These are phyloP conservation scores for Corynespora cassiicola DNA, from an alignment of 2,329 filamentous ascomycete genomes.

Conservation along the genomic window DNA sequence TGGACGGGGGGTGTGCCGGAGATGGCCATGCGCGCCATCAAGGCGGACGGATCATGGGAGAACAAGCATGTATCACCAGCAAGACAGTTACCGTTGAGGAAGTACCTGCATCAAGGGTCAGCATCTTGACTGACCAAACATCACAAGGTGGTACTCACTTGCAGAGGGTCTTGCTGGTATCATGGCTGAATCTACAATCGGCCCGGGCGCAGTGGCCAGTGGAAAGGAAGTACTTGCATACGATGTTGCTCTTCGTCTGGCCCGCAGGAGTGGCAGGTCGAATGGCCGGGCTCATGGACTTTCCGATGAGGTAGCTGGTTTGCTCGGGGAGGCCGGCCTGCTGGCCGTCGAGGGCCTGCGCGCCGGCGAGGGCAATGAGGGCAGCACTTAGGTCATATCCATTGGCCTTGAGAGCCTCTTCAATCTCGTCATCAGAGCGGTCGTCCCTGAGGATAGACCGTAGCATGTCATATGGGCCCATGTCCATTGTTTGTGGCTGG, in stretches of 20 bases:
- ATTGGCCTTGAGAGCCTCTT: slow-evolving; percentile 85
- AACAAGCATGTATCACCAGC: slow-evolving; percentile 95
- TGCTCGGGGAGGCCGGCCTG: slow-evolving; percentile 60
- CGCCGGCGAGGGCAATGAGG: slow-evolving; percentile 86
- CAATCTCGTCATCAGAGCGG: slow-evolving; percentile 91
- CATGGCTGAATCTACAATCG: slow-evolving; percentile 96
- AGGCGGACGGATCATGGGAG: slow-evolving; percentile 89
- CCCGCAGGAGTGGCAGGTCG: slow-evolving; percentile 78
- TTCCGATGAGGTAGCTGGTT: slow-evolving; percentile 80
- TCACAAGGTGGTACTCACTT: slow-evolving; percentile 70
- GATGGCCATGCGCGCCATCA: slow-evolving; percentile 81
- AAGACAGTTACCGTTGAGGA: slow-evolving; percentile 93
- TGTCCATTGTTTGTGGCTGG: slow-evolving; percentile 74
- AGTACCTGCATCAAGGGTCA: slow-evolving; percentile 70
- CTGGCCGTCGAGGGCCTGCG: slow-evolving; percentile 61
- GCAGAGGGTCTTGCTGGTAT: slow-evolving; percentile 94
- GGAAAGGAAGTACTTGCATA: slow-evolving; percentile 97
- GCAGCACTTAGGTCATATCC: slow-evolving; percentile 94
- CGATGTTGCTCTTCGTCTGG: slow-evolving; percentile 81
- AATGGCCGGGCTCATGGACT: slow-evolving; percentile 78
- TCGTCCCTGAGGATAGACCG: slow-evolving; percentile 91
- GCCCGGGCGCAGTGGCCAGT: slow-evolving; percentile 94
- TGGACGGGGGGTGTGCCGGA: slow-evolving; percentile 73
- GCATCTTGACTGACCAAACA: slow-evolving; percentile 20
- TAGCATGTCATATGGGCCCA: slow-evolving; percentile 98